These are phyloP conservation scores for Phialemonium atrogriseum DNA, from an alignment of 2,329 filamentous ascomycete species.

Conservation along the genomic window DNA sequence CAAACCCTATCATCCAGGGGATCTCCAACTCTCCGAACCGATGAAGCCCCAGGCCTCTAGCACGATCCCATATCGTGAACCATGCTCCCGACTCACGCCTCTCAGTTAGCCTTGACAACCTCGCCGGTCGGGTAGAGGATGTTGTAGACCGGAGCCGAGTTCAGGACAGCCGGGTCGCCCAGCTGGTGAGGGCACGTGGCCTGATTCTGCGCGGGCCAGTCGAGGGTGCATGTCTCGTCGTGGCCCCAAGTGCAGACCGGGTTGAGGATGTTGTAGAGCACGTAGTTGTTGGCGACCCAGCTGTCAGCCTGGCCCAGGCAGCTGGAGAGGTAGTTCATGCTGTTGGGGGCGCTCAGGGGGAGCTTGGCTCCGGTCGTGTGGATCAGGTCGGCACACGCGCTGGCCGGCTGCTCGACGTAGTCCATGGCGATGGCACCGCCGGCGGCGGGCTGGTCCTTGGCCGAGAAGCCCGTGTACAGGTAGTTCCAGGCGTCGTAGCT, in stretches of 20 bases:
- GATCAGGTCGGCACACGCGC: constrained; percentile 42
- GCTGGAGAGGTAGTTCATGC: constrained; percentile 43
- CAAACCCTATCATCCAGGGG: too few species aligned
- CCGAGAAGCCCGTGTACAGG: constrained; percentile 41
- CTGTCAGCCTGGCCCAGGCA: constrained; percentile 36
- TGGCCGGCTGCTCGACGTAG: constrained; percentile 38
- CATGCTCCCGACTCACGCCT: too few species aligned
- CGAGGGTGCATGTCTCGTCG: constrained; percentile 41
- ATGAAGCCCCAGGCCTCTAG: too few species aligned
- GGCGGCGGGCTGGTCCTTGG: constrained; percentile 31
- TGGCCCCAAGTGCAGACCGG: constrained; percentile 38
- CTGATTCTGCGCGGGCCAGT: constrained; percentile 41
- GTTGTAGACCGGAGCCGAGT: constrained; percentile 34
- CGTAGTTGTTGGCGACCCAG: constrained; percentile 45
- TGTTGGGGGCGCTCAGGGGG: constrained; percentile 46
- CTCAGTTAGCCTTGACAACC: constrained; percentile 16
- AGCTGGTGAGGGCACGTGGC: constrained; percentile 37
- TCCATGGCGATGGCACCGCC: constrained; percentile 44
- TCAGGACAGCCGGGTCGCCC: constrained; percentile 21
- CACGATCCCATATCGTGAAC: too few species aligned
- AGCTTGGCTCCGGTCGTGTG: constrained; percentile 39
- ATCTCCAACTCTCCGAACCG: too few species aligned
- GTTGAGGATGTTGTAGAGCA: constrained; percentile 46
- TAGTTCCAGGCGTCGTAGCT: constrained; percentile 54
- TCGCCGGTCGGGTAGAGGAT: constrained; percentile 39